A percentile compares a stretch with the other conserved stretches of the same genome.
Evolutionary conservation across 805 yeast genomes (phyloP).

Genomic region (Torulaspora delbrueckii): DNA sequence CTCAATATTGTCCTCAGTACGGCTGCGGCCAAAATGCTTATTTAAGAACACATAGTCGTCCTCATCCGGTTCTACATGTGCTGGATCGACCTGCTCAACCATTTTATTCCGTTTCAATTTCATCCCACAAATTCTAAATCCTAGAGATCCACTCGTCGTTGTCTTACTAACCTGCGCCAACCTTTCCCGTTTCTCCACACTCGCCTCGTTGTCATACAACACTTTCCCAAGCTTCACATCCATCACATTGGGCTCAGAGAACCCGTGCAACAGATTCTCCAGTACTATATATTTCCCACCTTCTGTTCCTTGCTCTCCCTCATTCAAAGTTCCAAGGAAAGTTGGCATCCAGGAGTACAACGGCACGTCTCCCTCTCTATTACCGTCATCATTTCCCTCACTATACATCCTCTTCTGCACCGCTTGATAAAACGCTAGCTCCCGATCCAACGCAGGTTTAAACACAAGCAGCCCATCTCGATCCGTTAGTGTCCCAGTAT

Average conservation of each 20-base stretch:
- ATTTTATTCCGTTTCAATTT: conserved; percentile 39
- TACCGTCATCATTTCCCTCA: conserved; percentile 14
- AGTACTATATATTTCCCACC: conserved; percentile 52
- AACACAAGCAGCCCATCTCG: conserved; percentile 63
- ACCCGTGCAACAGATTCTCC: conserved; percentile 63
- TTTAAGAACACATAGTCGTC: conserved; percentile 50
- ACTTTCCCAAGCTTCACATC: conserved; percentile 79
- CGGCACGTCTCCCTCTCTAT: conserved; percentile 21
- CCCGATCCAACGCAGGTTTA: conserved; percentile 61
- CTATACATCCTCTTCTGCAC: conserved; percentile 14
- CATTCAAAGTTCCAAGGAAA: conserved; percentile 28
- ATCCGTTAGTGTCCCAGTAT: conserved; percentile 67
- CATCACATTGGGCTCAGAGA: conserved; percentile 59
- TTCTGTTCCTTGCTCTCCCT: conserved; percentile 15
- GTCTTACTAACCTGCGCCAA: conserved; percentile 55
- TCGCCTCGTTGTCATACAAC: conserved; percentile 59
- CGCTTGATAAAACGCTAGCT: conserved; percentile 64
- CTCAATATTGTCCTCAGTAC: conserved; percentile 41
- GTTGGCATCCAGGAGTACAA: conserved; percentile 31
- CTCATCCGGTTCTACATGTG: conserved; percentile 20
- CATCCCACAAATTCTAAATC: conserved; percentile 87
- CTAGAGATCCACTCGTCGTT: conserved; percentile 78
- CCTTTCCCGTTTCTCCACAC: conserved; percentile 56
- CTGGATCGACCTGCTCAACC: conserved; percentile 19
- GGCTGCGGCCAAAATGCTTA: conserved; percentile 65